Evolutionary conservation across 768 basidiomycete species (phyloP), one percentile per base, ranked within the genome.

Genomic region (Pulveroboletus frians): DNA sequence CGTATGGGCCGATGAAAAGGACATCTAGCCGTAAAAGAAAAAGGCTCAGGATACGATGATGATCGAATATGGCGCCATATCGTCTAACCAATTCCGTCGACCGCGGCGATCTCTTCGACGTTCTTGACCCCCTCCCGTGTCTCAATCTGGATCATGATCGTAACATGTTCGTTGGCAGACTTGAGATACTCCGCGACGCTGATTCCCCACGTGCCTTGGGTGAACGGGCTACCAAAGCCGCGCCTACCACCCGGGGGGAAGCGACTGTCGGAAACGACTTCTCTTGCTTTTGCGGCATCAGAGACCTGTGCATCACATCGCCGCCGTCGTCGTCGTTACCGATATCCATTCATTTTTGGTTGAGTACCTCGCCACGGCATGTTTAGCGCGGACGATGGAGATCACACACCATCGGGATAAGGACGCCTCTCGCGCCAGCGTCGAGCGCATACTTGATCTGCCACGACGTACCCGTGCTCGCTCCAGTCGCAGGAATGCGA

Each of bases 381-480:
- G 15, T 23, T 18, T 9, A 15, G 20, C 4, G 18, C 9, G 2
- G 20, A 36, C 15, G 35, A 43, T 30, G 6, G 2, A 14, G 31
- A 48, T 14, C 9, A 54, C 69, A 32, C 55, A 85, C 82, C 82
- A 86, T 82, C 4, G 85, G 84, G 0, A 85, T 78, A 36, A 88
- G 57, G 5, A 85, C 67, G 0, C 85, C 83, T 23, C 73, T 70
- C 15, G 84, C 84, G 5, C 84, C 85, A 0, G 80, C 78, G 57
- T 86, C 84, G 27, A 86, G 73, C 1, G 79, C 83, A 51, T 80
- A 73, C 67, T 86, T 86, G 66, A 86, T 84, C 63, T 85, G 83
- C 83, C 83, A 85, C 47, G 73, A 73, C 3, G 80, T 80, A 53
- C 78, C 76, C 0, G 69, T 68, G 23, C 74, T 76, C 23, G 73